Conservation (phyloP, 2,329 filamentous ascomycete species). For the Aplosporella prunicola region DNA sequence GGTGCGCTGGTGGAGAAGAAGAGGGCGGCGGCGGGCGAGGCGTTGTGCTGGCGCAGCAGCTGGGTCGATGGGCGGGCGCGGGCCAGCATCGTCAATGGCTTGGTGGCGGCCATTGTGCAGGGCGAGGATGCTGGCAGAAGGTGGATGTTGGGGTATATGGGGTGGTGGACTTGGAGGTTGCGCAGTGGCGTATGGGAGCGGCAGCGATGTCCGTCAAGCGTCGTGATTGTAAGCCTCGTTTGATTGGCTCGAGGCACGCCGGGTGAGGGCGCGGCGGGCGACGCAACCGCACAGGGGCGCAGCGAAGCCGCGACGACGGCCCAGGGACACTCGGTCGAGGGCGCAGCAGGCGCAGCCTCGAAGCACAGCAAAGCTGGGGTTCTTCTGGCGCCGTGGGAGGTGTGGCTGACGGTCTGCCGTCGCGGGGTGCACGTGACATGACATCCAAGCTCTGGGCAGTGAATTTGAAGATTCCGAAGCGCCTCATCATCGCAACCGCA, state of each 20-base stretch:
- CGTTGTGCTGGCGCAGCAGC: constrained; percentile 30
- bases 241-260: too few species aligned
- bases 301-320: too few species aligned
- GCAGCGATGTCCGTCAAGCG: background rate
- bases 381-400: too few species aligned
- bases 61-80: constrained; percentile 21
- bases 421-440: constrained; percentile 11
- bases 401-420: too few species aligned
- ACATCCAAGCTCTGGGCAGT: constrained; percentile 10
- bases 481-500: constrained; percentile 11
- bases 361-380: too few species aligned
- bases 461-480: constrained; percentile 10
- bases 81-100: constrained; percentile 39
- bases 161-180: constrained; percentile 18
- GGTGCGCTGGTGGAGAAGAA: constrained; percentile 56
- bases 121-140: constrained; percentile 12
- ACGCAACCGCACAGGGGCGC: too few species aligned
- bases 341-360: background rate
- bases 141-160: constrained; percentile 16
- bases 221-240: too few species aligned
- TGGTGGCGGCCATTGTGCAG: constrained; percentile 38
- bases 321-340: background rate
- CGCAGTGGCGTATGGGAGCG: constrained; percentile 1
- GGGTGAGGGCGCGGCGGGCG: too few species aligned
- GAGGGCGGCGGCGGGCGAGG: constrained; percentile 41